Evolutionary conservation across 2,329 filamentous ascomycete species (phyloP), one percentile per base, ranked within the genome.

Genomic region (Diaporthe caulivora): DNA sequence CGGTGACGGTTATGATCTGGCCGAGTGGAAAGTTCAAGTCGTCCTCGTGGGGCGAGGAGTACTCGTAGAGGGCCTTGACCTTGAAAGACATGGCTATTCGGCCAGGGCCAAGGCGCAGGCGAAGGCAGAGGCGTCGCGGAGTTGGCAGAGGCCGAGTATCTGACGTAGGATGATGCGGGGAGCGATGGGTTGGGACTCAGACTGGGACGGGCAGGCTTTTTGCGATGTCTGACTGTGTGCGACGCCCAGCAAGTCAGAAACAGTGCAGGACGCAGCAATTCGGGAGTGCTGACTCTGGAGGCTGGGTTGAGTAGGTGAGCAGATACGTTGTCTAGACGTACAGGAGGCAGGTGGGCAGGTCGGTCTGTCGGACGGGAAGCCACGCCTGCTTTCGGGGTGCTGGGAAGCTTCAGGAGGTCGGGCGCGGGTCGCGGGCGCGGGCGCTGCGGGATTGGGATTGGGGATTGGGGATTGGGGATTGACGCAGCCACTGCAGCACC

Each of bases 51-150:
- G 91, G 90, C 78, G 97, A 98, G 81, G 89, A 87, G 87, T 99
- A 99, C 83, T 98, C 96, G 87, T 93, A 99, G 81, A 98, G 86
- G 78, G 97, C 95, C 89, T 95, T 97, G 87, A 99, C 97, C 86
- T 94, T 97, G 88, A 98, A 98, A 83, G 92, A 87, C 93, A 95
- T 95, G 82, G 83, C 89, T 70, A 76, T 78, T 76, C 77, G 78
- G 77, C 77, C 74, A 44, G 51, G 70, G 72, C 72, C 40, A 58
- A 47, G 57, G 67, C 49, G 34, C 24, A 68, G 62, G 60, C 62
- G 47, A 67, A 21, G 47, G 29, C 17, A 62, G 47, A 54, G 65
- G 34, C 44, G 44, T 67, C 54, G 70, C 70, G 70, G 44, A 57
- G 47, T 55, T 62, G 55, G n/a, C 31, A 71, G 26, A 62, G 70